Base-by-base conservation (phyloP, 495 filamentous ascomycete genomes). In the Penicillium pancosmium region DNA sequence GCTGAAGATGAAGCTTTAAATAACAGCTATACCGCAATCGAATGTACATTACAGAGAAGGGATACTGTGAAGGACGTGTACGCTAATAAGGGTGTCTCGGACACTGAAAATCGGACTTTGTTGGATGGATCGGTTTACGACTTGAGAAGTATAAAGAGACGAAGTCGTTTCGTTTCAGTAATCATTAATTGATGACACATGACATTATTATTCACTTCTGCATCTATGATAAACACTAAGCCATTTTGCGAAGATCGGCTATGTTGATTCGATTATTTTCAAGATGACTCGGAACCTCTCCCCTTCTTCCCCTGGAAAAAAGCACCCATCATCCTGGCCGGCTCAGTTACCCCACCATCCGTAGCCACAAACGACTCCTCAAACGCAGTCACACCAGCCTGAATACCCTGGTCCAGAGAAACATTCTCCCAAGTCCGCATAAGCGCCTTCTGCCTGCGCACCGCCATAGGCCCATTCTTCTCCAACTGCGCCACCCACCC, bases 1-100 rank as follows among this genome's bases (percentile, higher is more conserved):
- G 63, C 68, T 86, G 51, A 75, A 80, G 64, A 83, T 85, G 35
- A 95, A 94, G 83, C 69, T 94, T 52, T 95, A 81, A 76, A 10
- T 3, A 23, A 23, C 5, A 15, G 34, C 40, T 3, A 1, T 15
- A 31, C 35, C 44, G 40, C n/a, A 36, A 13, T 52, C 13, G 43
- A 0, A 48, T 48, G 46, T 48, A 48, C 46, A 48, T 48, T 48
- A 48, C 46, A 23, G 46, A 48, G n/a, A 50, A 36, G 41, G 43
- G 31, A n/a, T 36, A 49, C 46, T 48, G 46, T 48, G 46, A 15
- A 25, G 46, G 21, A 48, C 11, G 15, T 48, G 46, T 48, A 48
- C 46, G 19, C 23, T 48, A 48, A 40, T 46, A 21, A 18, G 43
- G 16, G 13, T 12, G 2, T n/a, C 9, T 21, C 8, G 43, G 43